Percentiles rank a stretch among this genome's conserved stretches.
Evolutionary conservation across 2,329 filamentous ascomycete species (phyloP).

Genomic region (Sporothrix brunneoviolacea): DNA sequence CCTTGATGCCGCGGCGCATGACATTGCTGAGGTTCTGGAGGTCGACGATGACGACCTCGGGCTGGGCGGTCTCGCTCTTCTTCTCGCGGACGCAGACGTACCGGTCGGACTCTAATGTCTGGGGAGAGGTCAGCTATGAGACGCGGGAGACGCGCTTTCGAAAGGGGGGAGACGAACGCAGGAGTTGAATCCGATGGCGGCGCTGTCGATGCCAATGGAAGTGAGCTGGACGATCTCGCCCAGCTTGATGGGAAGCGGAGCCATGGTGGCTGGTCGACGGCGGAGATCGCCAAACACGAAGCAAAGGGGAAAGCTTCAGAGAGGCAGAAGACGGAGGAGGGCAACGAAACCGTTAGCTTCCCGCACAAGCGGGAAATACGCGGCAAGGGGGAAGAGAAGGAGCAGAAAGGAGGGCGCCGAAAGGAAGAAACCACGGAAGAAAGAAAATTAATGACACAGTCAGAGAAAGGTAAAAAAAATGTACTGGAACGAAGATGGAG

Average conservation of each 20-base stretch:
- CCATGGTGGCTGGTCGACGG: conserved; percentile 29
- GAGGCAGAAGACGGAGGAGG: neutral
- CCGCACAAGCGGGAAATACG: conserved; percentile 15
- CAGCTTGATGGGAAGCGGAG: conserved; percentile 34
- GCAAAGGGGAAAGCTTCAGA: neutral
- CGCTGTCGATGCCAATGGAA: conserved; percentile 30
- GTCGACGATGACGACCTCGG: conserved; percentile 95
- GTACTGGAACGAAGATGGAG: conserved; percentile 1
- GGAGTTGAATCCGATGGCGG: conserved; percentile 73
- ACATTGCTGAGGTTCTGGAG: conserved; percentile 97
- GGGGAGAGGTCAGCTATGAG: too few relatives aligned
- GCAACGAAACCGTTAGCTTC: conserved; percentile 8
- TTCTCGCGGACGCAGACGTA: conserved; percentile 97
- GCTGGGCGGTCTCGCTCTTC: conserved; percentile 72
- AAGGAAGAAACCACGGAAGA: neutral
- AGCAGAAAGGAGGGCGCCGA: neutral
- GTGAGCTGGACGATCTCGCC: conserved; percentile 36
- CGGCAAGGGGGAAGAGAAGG: conserved; percentile 2
- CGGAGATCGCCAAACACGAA: too few relatives aligned
- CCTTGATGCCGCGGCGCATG: conserved; percentile 91
- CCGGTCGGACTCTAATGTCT: conserved; percentile 97
- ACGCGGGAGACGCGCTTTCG: too few relatives aligned
- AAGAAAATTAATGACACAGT: conserved; percentile 15
- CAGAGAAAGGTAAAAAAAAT: conserved; percentile 10
- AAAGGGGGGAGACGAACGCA: conserved; percentile 56